These are phyloP conservation scores for Coprinopsis marcescibilis DNA, from an alignment of 768 basidiomycete species.

Conservation along the genomic window DNA sequence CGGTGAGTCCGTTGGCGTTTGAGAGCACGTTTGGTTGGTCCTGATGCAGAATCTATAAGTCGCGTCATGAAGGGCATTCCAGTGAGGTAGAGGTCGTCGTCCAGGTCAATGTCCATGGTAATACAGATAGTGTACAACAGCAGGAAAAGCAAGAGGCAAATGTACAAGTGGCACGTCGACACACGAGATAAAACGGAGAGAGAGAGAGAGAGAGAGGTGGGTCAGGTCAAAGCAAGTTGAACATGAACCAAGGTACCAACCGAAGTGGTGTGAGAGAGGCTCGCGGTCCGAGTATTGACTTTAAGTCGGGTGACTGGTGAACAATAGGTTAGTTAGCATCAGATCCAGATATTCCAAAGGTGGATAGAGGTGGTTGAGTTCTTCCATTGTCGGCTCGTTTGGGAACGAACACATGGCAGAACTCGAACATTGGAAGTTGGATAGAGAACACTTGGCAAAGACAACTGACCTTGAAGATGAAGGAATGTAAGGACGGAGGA, in stretches of 20 bases:
- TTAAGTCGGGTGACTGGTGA: constrained; percentile 23
- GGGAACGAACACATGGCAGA: constrained; percentile 13
- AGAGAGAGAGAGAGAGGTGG: constrained; percentile 35
- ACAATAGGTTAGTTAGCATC: constrained; percentile 25
- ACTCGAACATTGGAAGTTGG: background rate
- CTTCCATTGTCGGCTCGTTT: constrained; percentile 30
- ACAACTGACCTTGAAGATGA: constrained; percentile 42
- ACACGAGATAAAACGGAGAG: constrained; percentile 16
- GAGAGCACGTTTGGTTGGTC: constrained; percentile 25
- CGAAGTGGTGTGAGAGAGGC: background rate
- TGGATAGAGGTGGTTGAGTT: constrained; percentile 21
- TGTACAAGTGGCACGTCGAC: background rate
- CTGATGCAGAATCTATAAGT: constrained; percentile 32
- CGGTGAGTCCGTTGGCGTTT: constrained; percentile 36
- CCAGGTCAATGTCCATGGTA: constrained; percentile 14
- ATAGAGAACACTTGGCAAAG: constrained; percentile 2
- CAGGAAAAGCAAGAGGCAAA: constrained; percentile 11
- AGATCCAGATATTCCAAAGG: constrained; percentile 14
- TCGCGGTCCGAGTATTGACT: background rate
- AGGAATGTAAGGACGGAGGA: constrained; percentile 64
- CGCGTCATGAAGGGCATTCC: constrained; percentile 35
- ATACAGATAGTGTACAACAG: constrained; percentile 7
- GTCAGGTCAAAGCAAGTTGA: constrained; percentile 22
- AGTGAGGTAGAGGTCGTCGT: constrained; percentile 14
- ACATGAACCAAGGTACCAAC: constrained; percentile 25